phyloP scores from a whole-genome alignment of 768 basidiomycete genomes.

The Rhizopogon sp. region DNA sequence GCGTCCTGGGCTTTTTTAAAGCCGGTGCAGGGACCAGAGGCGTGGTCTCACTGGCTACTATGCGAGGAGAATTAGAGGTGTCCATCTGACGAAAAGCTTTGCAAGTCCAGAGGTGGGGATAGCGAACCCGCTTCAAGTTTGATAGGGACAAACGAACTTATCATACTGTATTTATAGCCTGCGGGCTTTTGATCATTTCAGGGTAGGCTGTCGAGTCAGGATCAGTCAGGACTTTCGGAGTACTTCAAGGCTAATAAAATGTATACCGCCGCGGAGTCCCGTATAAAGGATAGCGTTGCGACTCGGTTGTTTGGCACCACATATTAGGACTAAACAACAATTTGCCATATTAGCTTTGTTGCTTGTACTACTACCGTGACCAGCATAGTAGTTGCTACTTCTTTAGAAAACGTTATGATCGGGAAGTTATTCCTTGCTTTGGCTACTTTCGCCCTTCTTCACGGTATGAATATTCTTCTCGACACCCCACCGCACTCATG shows the following conservation, averaged over 20 bases:
- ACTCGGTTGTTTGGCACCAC: too few relatives aligned
- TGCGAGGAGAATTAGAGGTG: background rate
- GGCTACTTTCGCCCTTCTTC: constrained; percentile 45
- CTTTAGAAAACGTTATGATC: constrained; percentile 29
- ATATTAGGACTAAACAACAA: too few relatives aligned
- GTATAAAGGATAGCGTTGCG: too few relatives aligned
- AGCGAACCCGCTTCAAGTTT: background rate
- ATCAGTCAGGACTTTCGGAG: too few relatives aligned
- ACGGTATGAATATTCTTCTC: constrained; percentile 36
- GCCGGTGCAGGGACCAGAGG: background rate
- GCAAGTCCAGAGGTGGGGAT: background rate
- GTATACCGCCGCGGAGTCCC: too few relatives aligned
- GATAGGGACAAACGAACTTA: background rate
- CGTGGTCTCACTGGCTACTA: background rate
- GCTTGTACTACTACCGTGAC: too few relatives aligned
- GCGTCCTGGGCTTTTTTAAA: constrained; percentile 13
- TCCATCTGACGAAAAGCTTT: background rate
- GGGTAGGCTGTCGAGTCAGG: too few relatives aligned
- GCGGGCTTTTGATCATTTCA: too few relatives aligned
- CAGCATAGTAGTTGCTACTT: background rate
- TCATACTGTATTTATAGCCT: background rate
- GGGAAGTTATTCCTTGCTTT: constrained; percentile 42
- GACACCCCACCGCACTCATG: constrained; percentile 1
- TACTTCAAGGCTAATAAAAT: too few relatives aligned
- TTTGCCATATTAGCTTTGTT: too few relatives aligned